These are phyloP conservation scores for Linnemannia elongata DNA, from an alignment of 192 early-diverging fungal species.

Conservation along the genomic window DNA sequence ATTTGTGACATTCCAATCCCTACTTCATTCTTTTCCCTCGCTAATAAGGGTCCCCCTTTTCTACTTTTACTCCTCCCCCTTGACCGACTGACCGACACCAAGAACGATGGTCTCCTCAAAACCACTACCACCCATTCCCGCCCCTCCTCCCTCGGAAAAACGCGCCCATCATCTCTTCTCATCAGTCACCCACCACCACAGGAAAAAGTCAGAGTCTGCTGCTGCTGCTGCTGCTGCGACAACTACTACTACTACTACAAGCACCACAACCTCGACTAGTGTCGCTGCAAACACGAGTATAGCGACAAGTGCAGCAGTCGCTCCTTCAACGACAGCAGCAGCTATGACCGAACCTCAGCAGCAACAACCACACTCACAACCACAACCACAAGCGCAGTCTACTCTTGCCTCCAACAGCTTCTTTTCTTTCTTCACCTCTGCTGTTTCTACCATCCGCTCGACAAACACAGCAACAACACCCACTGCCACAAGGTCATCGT, in stretches of 20 bases:
- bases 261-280: not conserved
- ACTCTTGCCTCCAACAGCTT: not conserved
- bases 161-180: constrained; percentile 25
- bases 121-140: constrained; percentile 52
- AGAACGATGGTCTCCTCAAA: constrained; percentile 39
- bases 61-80: too few species aligned
- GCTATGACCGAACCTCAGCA: not conserved
- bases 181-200: constrained; percentile 26
- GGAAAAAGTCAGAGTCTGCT: constrained; percentile 22
- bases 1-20: not conserved
- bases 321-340: not conserved
- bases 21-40: not conserved
- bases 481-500: not conserved
- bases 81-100: not conserved
- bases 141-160: constrained; percentile 18
- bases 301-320: not conserved
- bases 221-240: not conserved
- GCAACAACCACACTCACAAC: not conserved
- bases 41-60: not conserved
- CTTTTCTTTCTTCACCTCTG: not conserved
- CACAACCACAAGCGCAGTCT: constrained; percentile 8
- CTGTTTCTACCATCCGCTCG: constrained; percentile 1
- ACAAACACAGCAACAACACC: not conserved
- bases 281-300: too few species aligned
- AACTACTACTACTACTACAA: not conserved